phyloP scores from a whole-genome alignment of 371 early-diverging fungal genomes.

The Blakeslea trispora region DNA sequence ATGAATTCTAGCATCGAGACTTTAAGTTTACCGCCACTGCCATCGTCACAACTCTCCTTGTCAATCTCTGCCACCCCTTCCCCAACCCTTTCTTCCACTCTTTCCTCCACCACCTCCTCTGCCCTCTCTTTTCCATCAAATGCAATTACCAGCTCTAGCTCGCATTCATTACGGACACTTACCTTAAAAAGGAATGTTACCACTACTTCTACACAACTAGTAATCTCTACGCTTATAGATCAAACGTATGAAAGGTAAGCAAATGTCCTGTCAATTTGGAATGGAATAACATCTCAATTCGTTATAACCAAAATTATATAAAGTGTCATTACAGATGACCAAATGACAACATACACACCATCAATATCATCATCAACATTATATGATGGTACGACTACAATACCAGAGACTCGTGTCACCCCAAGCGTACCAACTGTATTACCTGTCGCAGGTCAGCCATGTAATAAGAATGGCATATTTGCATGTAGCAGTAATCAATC shows the following conservation, averaged over 20 bases:
- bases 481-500: constrained; percentile 7
- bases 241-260: background rate
- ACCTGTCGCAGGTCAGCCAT: constrained; percentile 3
- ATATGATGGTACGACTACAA: background rate
- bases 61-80: no score
- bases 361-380: background rate
- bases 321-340: background rate
- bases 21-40: no score
- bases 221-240: background rate
- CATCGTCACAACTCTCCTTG: no score
- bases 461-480: constrained; percentile 4
- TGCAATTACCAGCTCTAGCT: background rate
- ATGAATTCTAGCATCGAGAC: background rate
- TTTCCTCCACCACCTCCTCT: no score
- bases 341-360: background rate
- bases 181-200: background rate
- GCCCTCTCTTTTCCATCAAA: no score
- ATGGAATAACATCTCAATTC: background rate
- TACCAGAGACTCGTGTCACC: background rate
- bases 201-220: background rate
- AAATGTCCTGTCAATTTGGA: background rate
- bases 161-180: background rate
- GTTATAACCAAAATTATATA: background rate
- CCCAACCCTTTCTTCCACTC: no score
- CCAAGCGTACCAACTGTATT: background rate